phyloP scores from a whole-genome alignment of 768 basidiomycete species.

The Agrocybe praecox region DNA sequence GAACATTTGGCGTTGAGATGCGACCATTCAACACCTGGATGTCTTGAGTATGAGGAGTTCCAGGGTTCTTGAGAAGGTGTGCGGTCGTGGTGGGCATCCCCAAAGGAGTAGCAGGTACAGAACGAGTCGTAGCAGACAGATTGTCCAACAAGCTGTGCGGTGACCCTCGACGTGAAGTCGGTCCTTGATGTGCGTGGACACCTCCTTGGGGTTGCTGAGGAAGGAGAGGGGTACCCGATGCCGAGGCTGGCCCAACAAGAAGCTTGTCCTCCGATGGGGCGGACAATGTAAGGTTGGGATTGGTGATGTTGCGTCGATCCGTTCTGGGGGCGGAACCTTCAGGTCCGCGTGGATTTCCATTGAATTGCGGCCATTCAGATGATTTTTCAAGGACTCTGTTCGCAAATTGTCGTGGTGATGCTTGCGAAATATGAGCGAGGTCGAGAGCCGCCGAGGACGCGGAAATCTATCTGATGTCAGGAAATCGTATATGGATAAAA shows the following conservation, averaged over 20 bases:
- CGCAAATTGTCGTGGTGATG: slow-evolving; percentile 66
- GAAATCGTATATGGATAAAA: slow-evolving; percentile 6
- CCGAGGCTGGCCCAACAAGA: slow-evolving; percentile 50
- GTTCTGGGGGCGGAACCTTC: slow-evolving; percentile 56
- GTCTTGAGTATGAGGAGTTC: slow-evolving; percentile 67
- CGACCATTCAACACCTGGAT: slow-evolving; percentile 55
- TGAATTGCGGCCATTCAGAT: slow-evolving; percentile 95
- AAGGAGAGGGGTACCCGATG: slow-evolving; percentile 64
- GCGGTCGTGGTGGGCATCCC: slow-evolving; percentile 50
- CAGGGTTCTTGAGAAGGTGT: slow-evolving; percentile 66
- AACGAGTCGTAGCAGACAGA: slow-evolving; percentile 65
- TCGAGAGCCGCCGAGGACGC: slow-evolving; percentile 92
- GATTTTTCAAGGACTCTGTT: slow-evolving; percentile 65
- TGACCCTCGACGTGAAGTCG: slow-evolving; percentile 73
- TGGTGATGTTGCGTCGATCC: slow-evolving; percentile 75
- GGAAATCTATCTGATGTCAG: slow-evolving; percentile 53
- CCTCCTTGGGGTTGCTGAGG: slow-evolving; percentile 61
- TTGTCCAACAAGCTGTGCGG: slow-evolving; percentile 68
- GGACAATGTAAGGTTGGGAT: slow-evolving; percentile 68
- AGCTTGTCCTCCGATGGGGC: slow-evolving; percentile 52
- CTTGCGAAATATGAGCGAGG: slow-evolving; percentile 86
- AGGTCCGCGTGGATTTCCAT: slow-evolving; percentile 59
- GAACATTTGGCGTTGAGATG: slow-evolving; percentile 48
- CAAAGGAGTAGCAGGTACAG: slow-evolving; percentile 83
- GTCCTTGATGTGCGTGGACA: slow-evolving; percentile 37